Conservation (phyloP, 352 stramenopile species). For the Phytophthora quininea region DNA sequence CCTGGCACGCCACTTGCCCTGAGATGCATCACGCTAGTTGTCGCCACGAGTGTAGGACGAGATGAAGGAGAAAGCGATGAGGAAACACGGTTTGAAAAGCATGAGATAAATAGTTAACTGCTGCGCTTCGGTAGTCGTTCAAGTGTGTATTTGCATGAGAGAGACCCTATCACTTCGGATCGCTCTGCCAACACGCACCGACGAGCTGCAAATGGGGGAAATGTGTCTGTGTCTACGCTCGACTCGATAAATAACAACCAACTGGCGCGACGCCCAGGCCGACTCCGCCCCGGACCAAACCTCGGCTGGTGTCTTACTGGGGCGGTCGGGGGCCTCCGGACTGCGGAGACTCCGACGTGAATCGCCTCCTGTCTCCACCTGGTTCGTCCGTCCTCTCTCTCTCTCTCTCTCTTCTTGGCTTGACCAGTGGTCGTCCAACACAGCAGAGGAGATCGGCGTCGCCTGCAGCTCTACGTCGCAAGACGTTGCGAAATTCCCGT, state of each 20-base stretch:
- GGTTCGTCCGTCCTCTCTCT: not conserved
- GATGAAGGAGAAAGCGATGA: not conserved
- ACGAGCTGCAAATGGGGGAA: not conserved
- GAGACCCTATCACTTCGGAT: conserved; percentile 44
- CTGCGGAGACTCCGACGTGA: not conserved
- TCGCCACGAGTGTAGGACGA: not conserved
- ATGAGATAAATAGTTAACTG: conserved; percentile 28
- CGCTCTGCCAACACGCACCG: conserved; percentile 12
- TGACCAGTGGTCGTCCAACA: not conserved
- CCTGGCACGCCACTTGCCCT: no score
- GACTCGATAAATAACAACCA: conserved; percentile 51
- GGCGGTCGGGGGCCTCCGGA: not conserved
- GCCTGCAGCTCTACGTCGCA: conserved; percentile 4
- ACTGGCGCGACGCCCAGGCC: conserved; percentile 16
- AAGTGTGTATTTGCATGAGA: conserved; percentile 39
- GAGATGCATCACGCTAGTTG: not conserved
- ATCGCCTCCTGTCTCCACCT: not conserved
- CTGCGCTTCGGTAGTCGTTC: conserved; percentile 12
- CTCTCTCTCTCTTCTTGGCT: conserved; percentile 17
- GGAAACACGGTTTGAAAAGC: not conserved
- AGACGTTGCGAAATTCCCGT: conserved; percentile 16
- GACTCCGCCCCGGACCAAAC: not conserved
- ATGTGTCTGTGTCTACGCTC: conserved; percentile 28
- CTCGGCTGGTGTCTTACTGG: no score
- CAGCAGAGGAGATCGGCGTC: not conserved